Conservation (phyloP, 139 green algal species). For the Picochlorum sp. region DNA sequence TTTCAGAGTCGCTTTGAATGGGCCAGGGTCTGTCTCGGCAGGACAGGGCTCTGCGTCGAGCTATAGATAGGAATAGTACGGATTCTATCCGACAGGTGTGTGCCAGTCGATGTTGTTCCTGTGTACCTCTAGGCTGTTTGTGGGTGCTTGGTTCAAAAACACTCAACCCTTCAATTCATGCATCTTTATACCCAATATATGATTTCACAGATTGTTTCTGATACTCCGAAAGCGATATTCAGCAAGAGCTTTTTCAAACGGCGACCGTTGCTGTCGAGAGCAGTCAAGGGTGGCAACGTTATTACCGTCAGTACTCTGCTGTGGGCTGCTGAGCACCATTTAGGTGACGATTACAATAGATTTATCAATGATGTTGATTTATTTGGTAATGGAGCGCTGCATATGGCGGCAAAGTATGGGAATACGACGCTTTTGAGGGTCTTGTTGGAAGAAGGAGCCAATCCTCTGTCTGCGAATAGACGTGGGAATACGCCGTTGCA, state of each 20-base stretch:
- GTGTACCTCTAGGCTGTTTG: no score
- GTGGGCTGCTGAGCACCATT: constrained; percentile 7
- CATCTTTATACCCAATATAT: no score
- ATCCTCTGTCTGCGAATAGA: constrained; percentile 1
- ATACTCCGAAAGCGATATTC: background rate
- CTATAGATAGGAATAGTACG: no score
- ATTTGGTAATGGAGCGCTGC: constrained; percentile 10
- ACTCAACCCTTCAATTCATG: no score
- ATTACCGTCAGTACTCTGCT: constrained; percentile 4
- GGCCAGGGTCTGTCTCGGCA: no score
- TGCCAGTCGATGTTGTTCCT: no score
- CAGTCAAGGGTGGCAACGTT: background rate
- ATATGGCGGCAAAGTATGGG: constrained; percentile 5
- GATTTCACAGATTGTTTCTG: constrained; percentile 3
- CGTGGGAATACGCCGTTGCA: constrained; percentile 7
- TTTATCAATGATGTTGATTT: constrained; percentile 9
- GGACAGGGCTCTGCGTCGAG: no score
- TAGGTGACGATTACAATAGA: constrained; percentile 5
- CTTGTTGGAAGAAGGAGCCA: constrained; percentile 16
- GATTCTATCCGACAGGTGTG: no score
- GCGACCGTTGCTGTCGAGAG: constrained; percentile 2
- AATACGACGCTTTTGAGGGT: background rate
- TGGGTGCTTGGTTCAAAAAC: no score
- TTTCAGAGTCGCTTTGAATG: no score
- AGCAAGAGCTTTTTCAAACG: constrained; percentile 9